Evolutionary conservation across 2,329 filamentous ascomycete genomes (phyloP), one percentile per base, ranked within the genome.

Genomic region (Ascochyta pisi): DNA sequence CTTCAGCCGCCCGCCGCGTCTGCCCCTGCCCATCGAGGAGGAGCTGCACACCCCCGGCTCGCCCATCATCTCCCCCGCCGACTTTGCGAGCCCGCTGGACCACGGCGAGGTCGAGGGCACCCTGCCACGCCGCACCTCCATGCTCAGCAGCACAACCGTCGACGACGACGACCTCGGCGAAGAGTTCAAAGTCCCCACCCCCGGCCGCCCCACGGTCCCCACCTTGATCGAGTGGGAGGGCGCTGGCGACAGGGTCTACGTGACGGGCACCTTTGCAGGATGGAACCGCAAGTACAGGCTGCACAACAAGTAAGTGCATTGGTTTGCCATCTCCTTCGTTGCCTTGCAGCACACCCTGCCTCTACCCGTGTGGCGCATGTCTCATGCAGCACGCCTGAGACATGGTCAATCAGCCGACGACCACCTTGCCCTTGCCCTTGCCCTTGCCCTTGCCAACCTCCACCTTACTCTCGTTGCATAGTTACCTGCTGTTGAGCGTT

Each of bases 251-350:
- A 96, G 93, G 77, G 87, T 98, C 62, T 99, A 96, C 75, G 92
- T 99, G 41, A 99, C 95, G 0, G 94, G 94, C 63, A 98, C 95
- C 19, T 97, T 98, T 73, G 96, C 96, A 67, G 91, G 94, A 26
- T 99, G 95, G 95, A 92, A 96, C 77, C 89, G 90, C 74, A 98
- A 98, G 78, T 96, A 93, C 74, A 86, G 90, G 66, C 81, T 99
- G 71, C 87, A 92, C 76, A 88, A 85, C 76, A 89, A 91, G 92
- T 96, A 85, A 85, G 89, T 50, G 16, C 26, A 29, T 4, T n/a
- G 24, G 13, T 53, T 53, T 86, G 31, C 41, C 29, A 4, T 31
- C 12, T 51, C 48, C 26, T 16, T 22, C 26, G 16, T 33, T 29
- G 33, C 41, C 49, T 26, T 45, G 41, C 49, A 51, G 34, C 31